Base-by-base conservation (phyloP, 352 stramenopile species). In the Pythium coloratum region DNA sequence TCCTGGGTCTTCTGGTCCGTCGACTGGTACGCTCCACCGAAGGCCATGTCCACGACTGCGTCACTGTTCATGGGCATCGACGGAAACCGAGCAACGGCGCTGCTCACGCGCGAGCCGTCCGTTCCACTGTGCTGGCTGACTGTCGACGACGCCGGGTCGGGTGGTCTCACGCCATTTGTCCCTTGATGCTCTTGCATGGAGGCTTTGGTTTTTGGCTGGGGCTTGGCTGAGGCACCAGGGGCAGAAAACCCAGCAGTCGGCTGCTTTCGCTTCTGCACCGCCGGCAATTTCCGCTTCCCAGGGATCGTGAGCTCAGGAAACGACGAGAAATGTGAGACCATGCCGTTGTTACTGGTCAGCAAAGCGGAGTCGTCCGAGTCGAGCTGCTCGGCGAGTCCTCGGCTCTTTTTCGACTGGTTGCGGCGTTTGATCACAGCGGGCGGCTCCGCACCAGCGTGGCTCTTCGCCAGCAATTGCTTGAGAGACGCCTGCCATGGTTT, bases 1-100 rank as follows among this genome's bases (percentile, higher is more conserved):
- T 92, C 80, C 24, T 89, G 81, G 8, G 81, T 82, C 32, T 88
- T 78, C 14, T 87, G 76, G 38, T 91, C 80, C 0, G 73, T 89
- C 13, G 76, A 86, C 49, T 95, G 82, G 49, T 92, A 93, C 4
- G 75, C 72, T 2, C 71, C 75, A 44, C 69, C 66, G 32, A 91
- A 92, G 9, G 73, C 79, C 1, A 63, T 53, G 53, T 89, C 78
- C 0, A 80, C 64, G 1, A 70, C 26, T 1, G 28, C 58, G 0
- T 75, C 60, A 0, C 49, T 58, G 18, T 18, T 55, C 6, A 53
- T 42, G 4, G 60, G n/a, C 59, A 71, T 62, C 1, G 68, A 32
- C 10, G 55, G 56, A 12, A 66, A 55, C 6, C 60, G 59, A 36
- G 26, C 14, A 16, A 26, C 13, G 32, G 38, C 20, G 16, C 40